Base-by-base conservation (phyloP, 805 yeast species). In the Metschnikowia aberdeeniae region DNA sequence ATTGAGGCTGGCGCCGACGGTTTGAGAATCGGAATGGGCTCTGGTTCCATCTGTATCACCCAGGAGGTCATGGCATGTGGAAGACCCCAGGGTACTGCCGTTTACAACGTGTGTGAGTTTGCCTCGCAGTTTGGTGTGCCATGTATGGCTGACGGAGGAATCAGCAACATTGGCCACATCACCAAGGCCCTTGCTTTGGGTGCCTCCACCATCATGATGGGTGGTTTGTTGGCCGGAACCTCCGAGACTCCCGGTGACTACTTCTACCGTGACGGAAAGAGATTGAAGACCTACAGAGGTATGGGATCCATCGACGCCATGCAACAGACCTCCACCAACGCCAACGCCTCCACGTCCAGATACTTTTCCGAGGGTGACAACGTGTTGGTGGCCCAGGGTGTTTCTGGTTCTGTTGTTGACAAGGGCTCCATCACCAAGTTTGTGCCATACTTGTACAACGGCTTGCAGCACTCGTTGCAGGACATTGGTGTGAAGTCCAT, bases 61-160 rank as follows among this genome's bases (percentile, higher is more conserved):
- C 99, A 93, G 76, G 99, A 93, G 76, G 99, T 93, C 50, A 93
- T 93, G 99, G 99, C 99, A 43, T 95, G 97, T 75, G 99, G 99
- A 74, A 89, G 99, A 80, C 99, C 99, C 51, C 99, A 93, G 77
- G 99, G 98, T 74, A 89, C 98, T 56, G 99, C 99, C 50, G 98
- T 93, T 44, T 90, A 81, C 78, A 84, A 82, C 56, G 99, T 93
- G 45, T 78, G 93, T 54, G 90, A 92, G 75, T 90, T 93, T 65
- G 95, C 98, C 56, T 84, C 83, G 72, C 80, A 82, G 68, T 93
- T 92, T 65, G 99, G 99, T 67, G 96, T 93, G 55, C 98, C 99
- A 66, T 87, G 96, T 73, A 89, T 93, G 60, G 99, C 99, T 56
- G 99, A 93, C 68, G 99, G 99, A 79, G 99, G 99, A 82, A 83